A percentile compares a stretch with the other conserved stretches of the same genome.
These are phyloP conservation scores for Aspergillus sp. DNA, from an alignment of 2,329 filamentous ascomycete species.

Conservation along the genomic window DNA sequence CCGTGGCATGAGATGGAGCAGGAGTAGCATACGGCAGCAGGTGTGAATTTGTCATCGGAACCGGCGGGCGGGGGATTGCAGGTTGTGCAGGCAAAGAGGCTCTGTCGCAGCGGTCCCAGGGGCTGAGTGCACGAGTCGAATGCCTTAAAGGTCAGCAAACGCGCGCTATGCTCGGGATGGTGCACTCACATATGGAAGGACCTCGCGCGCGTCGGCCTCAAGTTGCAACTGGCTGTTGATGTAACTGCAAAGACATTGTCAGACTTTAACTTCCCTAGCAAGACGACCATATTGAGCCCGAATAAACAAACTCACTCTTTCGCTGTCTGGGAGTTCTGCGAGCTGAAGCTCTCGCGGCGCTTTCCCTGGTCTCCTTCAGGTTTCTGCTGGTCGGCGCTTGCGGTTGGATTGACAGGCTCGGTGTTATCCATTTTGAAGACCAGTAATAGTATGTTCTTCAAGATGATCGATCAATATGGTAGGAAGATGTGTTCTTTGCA, in stretches of 20 bases:
- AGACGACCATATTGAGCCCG: too few relatives aligned
- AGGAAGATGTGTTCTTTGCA: too few relatives aligned
- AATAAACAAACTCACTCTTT: conserved; percentile 46
- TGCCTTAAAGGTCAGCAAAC: conserved; percentile 47
- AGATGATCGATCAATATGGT: too few relatives aligned
- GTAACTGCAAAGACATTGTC: conserved; percentile 48
- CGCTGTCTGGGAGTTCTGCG: conserved; percentile 60
- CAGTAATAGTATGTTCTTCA: too few relatives aligned
- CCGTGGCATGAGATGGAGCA: conserved; percentile 96
- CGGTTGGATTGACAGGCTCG: conserved; percentile 5
- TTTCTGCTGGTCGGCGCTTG: conserved; percentile 7
- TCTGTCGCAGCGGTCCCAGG: conserved; percentile 81
- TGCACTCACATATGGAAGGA: conserved; percentile 70
- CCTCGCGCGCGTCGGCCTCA: conserved; percentile 90
- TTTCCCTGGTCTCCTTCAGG: conserved; percentile 7
- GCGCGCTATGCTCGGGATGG: not conserved
- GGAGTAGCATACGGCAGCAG: conserved; percentile 87
- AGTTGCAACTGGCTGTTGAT: conserved; percentile 82
- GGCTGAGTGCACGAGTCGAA: conserved; percentile 87
- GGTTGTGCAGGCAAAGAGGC: conserved; percentile 83
- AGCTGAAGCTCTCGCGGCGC: conserved; percentile 34
- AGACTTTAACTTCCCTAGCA: too few relatives aligned
- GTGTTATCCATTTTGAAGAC: conserved; percentile 19
- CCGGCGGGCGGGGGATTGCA: conserved; percentile 72
- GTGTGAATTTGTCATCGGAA: conserved; percentile 52